Evolutionary conservation across 805 yeast genomes (phyloP).

Genomic region (Schizosaccharomyces pombe): DNA sequence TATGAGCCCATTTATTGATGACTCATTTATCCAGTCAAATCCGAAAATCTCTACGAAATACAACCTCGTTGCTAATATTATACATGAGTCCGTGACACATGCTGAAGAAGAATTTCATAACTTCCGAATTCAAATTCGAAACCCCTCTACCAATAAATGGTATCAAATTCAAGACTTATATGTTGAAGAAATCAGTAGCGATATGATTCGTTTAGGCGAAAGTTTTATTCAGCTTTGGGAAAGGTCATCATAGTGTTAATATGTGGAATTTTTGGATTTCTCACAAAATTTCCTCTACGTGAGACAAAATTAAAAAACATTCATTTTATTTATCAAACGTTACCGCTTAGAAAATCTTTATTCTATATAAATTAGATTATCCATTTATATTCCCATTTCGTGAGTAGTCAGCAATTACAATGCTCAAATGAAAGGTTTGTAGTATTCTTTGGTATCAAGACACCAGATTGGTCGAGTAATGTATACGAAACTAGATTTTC

Average conservation of each 20-base stretch:
- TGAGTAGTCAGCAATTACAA: too few species aligned
- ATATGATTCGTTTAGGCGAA: slow-evolving; percentile 37
- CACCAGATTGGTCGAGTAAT: too few species aligned
- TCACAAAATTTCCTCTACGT: too few species aligned
- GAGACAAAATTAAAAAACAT: too few species aligned
- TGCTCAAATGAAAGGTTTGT: too few species aligned
- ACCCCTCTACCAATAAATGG: slow-evolving; percentile 24
- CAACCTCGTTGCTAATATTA: slow-evolving; percentile 26
- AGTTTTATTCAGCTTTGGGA: slow-evolving; percentile 29
- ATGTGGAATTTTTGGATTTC: too few species aligned
- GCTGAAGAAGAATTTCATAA: slow-evolving; percentile 16
- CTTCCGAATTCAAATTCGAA: slow-evolving; percentile 30
- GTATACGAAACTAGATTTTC: too few species aligned
- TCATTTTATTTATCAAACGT: too few species aligned
- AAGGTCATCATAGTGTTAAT: neutral
- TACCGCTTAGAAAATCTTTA: too few species aligned
- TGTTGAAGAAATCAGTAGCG: slow-evolving; percentile 27
- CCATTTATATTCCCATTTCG: too few species aligned
- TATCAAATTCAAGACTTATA: slow-evolving; percentile 30
- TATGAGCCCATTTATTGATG: slow-evolving; percentile 16
- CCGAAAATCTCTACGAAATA: slow-evolving; percentile 16
- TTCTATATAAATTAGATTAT: too few species aligned
- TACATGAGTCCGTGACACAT: slow-evolving; percentile 16
- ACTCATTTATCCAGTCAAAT: slow-evolving; percentile 6
- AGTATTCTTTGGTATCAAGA: too few species aligned